A percentile compares a stretch with the other conserved stretches of the same genome.
These are phyloP conservation scores for Chenopodium album DNA, from an alignment of 148 eudicot species.

Conservation along the genomic window DNA sequence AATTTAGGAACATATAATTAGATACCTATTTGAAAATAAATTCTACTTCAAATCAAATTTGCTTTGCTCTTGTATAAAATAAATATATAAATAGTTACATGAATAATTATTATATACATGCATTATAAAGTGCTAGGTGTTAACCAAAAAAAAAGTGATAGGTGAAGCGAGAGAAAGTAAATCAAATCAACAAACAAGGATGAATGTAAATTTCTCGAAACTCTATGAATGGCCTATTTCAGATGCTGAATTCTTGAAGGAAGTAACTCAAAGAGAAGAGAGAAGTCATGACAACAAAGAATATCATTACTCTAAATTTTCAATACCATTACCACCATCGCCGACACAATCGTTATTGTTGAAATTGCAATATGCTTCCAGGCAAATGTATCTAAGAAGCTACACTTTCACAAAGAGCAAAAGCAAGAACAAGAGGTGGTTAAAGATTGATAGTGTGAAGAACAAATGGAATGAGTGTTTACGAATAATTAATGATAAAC, in stretches of 20 bases:
- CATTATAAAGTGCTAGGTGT: too few relatives aligned
- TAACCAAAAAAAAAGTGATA: too few relatives aligned
- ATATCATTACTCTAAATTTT: neutral
- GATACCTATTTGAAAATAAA: neutral
- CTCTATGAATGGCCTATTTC: constrained; percentile 23
- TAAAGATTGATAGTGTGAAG: neutral
- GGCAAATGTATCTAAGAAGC: constrained; percentile 31
- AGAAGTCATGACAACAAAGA: neutral
- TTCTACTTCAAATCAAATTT: too few relatives aligned
- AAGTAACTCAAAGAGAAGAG: neutral
- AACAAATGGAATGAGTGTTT: neutral
- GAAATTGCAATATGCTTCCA: neutral
- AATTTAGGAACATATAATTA: too few relatives aligned
- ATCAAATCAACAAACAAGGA: too few relatives aligned
- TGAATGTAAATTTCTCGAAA: neutral
- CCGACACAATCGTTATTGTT: neutral
- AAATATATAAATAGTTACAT: neutral
- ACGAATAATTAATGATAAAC: neutral
- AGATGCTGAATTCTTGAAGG: constrained; percentile 30
- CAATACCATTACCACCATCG: neutral
- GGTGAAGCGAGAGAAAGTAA: neutral
- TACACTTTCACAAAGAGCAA: constrained; percentile 20
- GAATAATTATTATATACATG: neutral
- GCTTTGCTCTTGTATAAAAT: neutral
- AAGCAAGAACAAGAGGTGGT: constrained; percentile 18